phyloP scores from a whole-genome alignment of 805 yeast genomes.

The Cyberlindnera petersonii region DNA sequence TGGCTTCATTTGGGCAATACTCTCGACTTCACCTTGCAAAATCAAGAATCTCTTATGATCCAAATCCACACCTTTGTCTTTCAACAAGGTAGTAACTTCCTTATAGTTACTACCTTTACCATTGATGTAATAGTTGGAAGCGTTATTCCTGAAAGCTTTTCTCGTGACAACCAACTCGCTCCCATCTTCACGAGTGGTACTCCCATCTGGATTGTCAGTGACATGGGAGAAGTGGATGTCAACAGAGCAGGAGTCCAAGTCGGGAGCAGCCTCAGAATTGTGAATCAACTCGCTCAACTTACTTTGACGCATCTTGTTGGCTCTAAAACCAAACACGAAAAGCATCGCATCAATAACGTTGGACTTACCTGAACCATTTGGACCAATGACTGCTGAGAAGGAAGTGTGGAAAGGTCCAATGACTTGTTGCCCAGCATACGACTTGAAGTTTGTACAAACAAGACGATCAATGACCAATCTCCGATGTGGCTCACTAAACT shows the following conservation, averaged over 20 bases:
- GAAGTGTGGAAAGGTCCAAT: conserved; percentile 94
- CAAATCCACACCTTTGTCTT: conserved; percentile 83
- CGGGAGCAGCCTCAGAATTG: conserved; percentile 70
- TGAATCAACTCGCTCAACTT: conserved; percentile 91
- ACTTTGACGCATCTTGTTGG: conserved; percentile 94
- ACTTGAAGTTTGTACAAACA: conserved; percentile 81
- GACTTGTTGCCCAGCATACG: conserved; percentile 89
- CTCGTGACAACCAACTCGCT: conserved; percentile 67
- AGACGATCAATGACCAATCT: conserved; percentile 74
- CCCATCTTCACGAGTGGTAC: conserved; percentile 45
- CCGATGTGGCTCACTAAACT: conserved; percentile 33
- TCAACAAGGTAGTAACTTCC: conserved; percentile 70
- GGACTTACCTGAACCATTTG: conserved; percentile 97
- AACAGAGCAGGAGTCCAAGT: conserved; percentile 75
- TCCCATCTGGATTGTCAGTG: conserved; percentile 49
- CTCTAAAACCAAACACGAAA: conserved; percentile 96
- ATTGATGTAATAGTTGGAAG: conserved; percentile 76
- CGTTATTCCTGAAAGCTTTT: conserved; percentile 70
- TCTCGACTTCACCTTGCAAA: conserved; percentile 96
- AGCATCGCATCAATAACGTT: conserved; percentile 95
- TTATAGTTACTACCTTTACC: conserved; percentile 66
- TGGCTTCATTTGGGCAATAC: conserved; percentile 97
- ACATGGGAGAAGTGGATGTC: conserved; percentile 86
- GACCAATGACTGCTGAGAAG: conserved; percentile 97
- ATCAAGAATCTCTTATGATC: conserved; percentile 93